Conservation (phyloP, 768 basidiomycete species). For the Leccinum aurantiacum region DNA sequence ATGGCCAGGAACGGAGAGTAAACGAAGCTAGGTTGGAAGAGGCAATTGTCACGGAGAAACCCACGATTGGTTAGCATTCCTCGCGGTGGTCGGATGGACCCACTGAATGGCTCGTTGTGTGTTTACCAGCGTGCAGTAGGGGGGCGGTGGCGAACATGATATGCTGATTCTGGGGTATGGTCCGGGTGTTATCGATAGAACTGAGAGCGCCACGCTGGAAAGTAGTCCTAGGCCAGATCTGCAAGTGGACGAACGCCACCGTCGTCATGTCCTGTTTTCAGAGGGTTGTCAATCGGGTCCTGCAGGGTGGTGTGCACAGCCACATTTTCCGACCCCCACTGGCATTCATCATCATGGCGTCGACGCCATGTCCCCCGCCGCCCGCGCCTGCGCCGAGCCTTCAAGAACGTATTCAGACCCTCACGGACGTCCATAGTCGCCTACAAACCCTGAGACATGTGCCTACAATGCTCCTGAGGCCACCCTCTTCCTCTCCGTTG, state of each 20-base stretch:
- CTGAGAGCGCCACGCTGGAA: slow-evolving; percentile 13
- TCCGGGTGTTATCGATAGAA: background rate
- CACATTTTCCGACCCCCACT: slow-evolving; percentile 5
- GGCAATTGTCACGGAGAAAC: slow-evolving; percentile 7
- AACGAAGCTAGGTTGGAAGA: slow-evolving; percentile 5
- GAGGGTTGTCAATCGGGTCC: background rate
- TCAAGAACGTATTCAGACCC: slow-evolving; percentile 44
- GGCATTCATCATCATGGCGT: slow-evolving; percentile 6
- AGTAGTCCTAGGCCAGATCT: background rate
- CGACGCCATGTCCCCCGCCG: slow-evolving; percentile 1
- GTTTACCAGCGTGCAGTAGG: slow-evolving; percentile 4
- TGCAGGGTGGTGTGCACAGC: slow-evolving; percentile 17
- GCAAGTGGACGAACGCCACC: slow-evolving; percentile 1
- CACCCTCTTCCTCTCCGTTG: slow-evolving; percentile 30
- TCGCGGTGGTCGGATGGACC: background rate
- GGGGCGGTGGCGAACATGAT: slow-evolving; percentile 8
- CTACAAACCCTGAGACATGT: slow-evolving; percentile 47
- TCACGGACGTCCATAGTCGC: slow-evolving; percentile 46
- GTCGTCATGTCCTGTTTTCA: slow-evolving; percentile 4
- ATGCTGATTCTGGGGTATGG: background rate
- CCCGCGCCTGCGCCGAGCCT: slow-evolving; percentile 26
- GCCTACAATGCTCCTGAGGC: slow-evolving; percentile 45
- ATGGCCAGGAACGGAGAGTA: slow-evolving; percentile 3
- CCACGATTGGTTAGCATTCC: slow-evolving; percentile 1
- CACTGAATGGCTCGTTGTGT: background rate